These are phyloP conservation scores for Lachancea nothofagi DNA, from an alignment of 805 yeast genomes.

Conservation along the genomic window DNA sequence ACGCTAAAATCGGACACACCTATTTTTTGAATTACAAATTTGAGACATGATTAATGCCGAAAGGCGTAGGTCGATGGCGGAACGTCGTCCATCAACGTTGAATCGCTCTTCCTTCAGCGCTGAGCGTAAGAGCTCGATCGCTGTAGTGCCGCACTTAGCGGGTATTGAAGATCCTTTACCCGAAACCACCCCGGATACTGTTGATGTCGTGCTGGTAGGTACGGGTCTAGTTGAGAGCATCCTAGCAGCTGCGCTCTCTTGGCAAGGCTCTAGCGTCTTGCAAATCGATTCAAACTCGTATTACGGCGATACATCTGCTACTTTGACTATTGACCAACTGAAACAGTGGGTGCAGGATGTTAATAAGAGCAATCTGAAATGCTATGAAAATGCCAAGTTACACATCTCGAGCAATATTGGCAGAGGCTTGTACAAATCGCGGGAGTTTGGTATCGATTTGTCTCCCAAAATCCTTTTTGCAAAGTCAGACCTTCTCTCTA, in stretches of 20 bases:
- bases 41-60: constrained; percentile 27
- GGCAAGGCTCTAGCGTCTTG: constrained; percentile 96
- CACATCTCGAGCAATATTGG: constrained; percentile 64
- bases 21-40: too few relatives aligned
- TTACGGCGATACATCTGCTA: constrained; percentile 86
- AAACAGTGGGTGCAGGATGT: constrained; percentile 76
- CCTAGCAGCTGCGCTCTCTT: constrained; percentile 87
- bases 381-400: constrained; percentile 66
- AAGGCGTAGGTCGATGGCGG: constrained; percentile 62
- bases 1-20: too few relatives aligned
- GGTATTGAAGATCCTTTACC: constrained; percentile 74
- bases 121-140: constrained; percentile 19
- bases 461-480: constrained; percentile 86
- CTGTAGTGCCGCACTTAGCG: constrained; percentile 60
- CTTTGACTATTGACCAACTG: constrained; percentile 80
- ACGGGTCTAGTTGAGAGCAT: constrained; percentile 88
- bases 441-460: constrained; percentile 82
- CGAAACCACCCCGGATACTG: constrained; percentile 54
- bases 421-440: constrained; percentile 43
- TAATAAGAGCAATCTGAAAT: constrained; percentile 35
- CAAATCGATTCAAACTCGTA: constrained; percentile 81
- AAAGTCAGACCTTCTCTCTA: constrained; percentile 74
- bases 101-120: constrained; percentile 12
- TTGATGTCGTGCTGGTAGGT: constrained; percentile 87
- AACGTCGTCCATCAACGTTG: constrained; percentile 53